Percentiles rank a stretch among this genome's conserved stretches.
phyloP scores from a whole-genome alignment of 1,284 basidiomycete species.

The Malassezia pachydermatis region DNA sequence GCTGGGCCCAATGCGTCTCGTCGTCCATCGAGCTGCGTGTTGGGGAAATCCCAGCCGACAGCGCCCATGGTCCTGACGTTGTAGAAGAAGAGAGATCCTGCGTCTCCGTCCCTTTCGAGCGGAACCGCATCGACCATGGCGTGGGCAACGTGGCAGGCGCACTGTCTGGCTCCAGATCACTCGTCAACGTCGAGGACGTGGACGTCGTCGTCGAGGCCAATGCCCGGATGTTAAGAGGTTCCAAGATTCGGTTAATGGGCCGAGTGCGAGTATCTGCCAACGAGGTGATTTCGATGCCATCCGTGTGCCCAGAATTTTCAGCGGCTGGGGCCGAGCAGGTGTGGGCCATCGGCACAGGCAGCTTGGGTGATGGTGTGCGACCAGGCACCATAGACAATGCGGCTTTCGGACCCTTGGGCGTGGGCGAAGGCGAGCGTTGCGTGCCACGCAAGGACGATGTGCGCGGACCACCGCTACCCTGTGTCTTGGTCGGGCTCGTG shows the following conservation, averaged over 20 bases:
- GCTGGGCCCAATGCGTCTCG: not conserved
- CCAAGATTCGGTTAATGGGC: constrained; percentile 2
- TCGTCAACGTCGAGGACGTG: not conserved
- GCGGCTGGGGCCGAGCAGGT: too few relatives aligned
- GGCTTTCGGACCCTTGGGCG: not conserved
- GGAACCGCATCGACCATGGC: not conserved
- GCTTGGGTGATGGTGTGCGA: not conserved
- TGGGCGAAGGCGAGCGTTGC: not conserved
- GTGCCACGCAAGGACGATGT: not conserved
- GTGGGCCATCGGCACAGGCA: not conserved
- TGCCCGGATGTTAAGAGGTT: constrained; percentile 9
- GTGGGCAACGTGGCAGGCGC: not conserved
- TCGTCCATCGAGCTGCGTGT: constrained; percentile 6
- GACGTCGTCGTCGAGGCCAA: not conserved
- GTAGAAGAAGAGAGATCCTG: too few relatives aligned
- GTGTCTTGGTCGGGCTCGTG: not conserved
- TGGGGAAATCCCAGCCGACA: too few relatives aligned
- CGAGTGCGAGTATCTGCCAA: not conserved
- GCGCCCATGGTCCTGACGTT: not conserved
- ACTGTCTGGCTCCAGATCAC: not conserved
- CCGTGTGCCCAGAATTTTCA: not conserved
- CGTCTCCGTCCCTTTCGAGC: not conserved
- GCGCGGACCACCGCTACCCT: not conserved
- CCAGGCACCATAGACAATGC: not conserved
- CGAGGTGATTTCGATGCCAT: too few relatives aligned